Evolutionary conservation across 2,329 filamentous ascomycete species (phyloP), one percentile per base, ranked within the genome.

Genomic region (Fusarium cicatricum): DNA sequence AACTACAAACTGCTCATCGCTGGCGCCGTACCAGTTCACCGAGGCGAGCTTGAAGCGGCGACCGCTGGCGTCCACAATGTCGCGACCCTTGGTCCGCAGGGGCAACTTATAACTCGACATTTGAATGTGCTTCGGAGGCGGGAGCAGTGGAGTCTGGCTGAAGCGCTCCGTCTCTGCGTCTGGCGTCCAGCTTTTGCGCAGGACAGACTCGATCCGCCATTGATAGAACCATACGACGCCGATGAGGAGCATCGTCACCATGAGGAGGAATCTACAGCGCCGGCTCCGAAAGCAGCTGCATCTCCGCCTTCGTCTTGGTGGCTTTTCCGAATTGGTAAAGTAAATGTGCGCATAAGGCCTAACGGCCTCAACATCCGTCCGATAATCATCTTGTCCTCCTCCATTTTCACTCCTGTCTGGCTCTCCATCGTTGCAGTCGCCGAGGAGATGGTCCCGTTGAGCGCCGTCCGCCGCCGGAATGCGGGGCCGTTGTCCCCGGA

Each of bases 11-110:
- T 85, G 77, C 74, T 88, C 82, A 66, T 90, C 87, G 68, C 85
- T 88, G 3, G 83, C 87, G 29, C 88, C 87, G 69, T 90, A 90
- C 87, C 87, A 90, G 74, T 90, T 90, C 67, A 89, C 78, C 16
- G 84, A 86, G 15, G 83, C 75, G 8, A 90, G 77, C 74, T 86
- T 87, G 72, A 86, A 85, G 26, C 85, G 80, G 26, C 79, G 77
- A 33, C 81, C 83, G 2, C 75, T 67, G 9, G 78, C 73, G 72
- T 90, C 87, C 47, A 89, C 78, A 23, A 90, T 79, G 60, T 88
- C 70, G 37, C 87, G 81, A 6, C 87, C 87, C 23, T 74, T 72
- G 2, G 87, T 86, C 44, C 78, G 80, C 36, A 90, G 75, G 14
- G 87, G 87, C 37, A 88, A 77, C 39, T 73, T 69, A 71, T 83